A percentile compares a stretch with the other conserved stretches of the same genome.
Conservation (phyloP, 352 stramenopile species). For the Phytophthora fragariaefolia region DNA sequence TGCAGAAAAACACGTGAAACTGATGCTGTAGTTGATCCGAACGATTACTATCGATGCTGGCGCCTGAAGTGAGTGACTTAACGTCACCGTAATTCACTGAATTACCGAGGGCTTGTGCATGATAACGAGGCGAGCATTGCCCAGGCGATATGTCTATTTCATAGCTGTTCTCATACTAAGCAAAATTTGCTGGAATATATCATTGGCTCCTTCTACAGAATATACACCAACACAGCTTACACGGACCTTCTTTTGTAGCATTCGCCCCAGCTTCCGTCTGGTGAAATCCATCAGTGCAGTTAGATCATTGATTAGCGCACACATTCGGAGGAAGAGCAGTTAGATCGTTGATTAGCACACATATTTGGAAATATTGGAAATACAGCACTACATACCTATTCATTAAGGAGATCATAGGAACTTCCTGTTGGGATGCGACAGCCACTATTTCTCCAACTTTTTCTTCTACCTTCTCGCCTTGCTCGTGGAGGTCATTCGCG, state of each 20-base stretch:
- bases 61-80: too few species aligned
- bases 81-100: too few species aligned
- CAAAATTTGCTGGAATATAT: constrained; percentile 72
- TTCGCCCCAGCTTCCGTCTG: constrained; percentile 92
- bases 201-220: constrained; percentile 94
- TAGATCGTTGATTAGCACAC: neutral
- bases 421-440: constrained; percentile 52
- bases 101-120: too few species aligned
- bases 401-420: constrained; percentile 54
- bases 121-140: too few species aligned
- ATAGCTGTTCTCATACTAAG: constrained; percentile 5
- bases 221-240: constrained; percentile 96
- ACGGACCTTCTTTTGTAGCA: constrained; percentile 93
- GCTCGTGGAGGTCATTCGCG: constrained; percentile 92
- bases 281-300: neutral
- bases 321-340: too few species aligned
- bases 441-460: constrained; percentile 88
- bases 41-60: constrained; percentile 57
- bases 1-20: constrained; percentile 29
- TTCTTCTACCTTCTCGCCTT: constrained; percentile 73
- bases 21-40: constrained; percentile 23
- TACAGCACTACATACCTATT: constrained; percentile 39
- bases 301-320: neutral
- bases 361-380: neutral
- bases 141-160: too few species aligned